Evolutionary conservation across 2,329 filamentous ascomycete genomes (phyloP), one percentile per base, ranked within the genome.

Genomic region (Curvularia hawaiiensis): DNA sequence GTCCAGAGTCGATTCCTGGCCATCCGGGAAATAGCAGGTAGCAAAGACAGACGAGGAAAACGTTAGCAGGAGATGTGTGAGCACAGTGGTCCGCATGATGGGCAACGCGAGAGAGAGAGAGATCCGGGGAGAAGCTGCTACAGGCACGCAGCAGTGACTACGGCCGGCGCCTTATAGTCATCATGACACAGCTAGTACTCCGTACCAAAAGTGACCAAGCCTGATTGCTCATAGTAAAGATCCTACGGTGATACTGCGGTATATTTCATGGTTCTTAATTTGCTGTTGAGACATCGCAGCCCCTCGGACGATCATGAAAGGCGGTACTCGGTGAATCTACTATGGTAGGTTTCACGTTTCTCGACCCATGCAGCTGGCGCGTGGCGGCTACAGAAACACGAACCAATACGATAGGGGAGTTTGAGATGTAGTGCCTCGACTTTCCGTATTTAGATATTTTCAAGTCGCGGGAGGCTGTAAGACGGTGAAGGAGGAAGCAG

Each of bases 11-110:
- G 58, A 54, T 14, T 45, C 41, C 18, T 33, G 26, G 28, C 63
- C 63, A 46, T 66, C 62, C 2, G 63, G 63, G n/a, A 66, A 67
- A 40, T 58, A 61, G 48, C 65, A 66, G 3, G 60, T 43, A 12
- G 60, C 61, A 7, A 60, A 11, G 7, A 51, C 63, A 20, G 58
- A 41, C 2, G 59, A 53, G 20, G 50, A 53, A 12, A 45, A 11
- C 4, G 44, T 38, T 3, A 57, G 20, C 24, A 54, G 22, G 16
- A 26, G 33, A 7, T 47, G 24, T 12, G 46, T 18, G 14, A 46
- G n/a, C 20, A 33, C 41, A 20, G 40, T 11, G 31, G 50, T 33
- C 18, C n/a, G 47, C 52, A 55, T 55, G 16, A 20, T 44, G 45
- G 26, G 41, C 26, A 43, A 10, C 24, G 14, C n/a, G 18, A 20